Base-by-base conservation (phyloP, 192 early-diverging fungal species). In the Entomortierella lignicola region DNA sequence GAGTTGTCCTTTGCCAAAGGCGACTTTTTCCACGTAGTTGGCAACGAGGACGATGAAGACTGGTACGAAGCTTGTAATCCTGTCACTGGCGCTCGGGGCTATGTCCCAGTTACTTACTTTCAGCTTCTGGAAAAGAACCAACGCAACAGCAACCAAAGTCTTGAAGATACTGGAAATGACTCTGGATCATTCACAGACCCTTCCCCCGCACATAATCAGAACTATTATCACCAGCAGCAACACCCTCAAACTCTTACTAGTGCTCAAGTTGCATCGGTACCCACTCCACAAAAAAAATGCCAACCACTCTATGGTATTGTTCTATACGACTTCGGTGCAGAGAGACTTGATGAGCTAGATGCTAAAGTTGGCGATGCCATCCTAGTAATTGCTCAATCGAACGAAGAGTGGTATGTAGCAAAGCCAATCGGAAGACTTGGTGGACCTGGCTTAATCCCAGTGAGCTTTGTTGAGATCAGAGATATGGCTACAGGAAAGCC, bases 61-160 rank as follows among this genome's bases (percentile, higher is more conserved):
- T 93, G 90, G 90, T 94, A 91, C 74, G 90, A 93, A 44, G 93
- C 91, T 11, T 86, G 85, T 48, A 92, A 94, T 66, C 93, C 93
- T 44, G 85, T 88, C 54, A 90, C 88, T 25, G 89, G 89, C 51
- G 84, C 87, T 51, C 88, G 87, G 25, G 93, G 93, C 43, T 81
- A 91, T 50, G 93, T 92, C 18, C 93, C 93, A 21, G 89, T 88
- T 18, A 81, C 82, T 21, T 89, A 86, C 81, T 94, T 94, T 83
- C 91, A 94, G 71, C 80, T 92, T 39, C 77, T 94, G 50, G 88
- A 86, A 58, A 90, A 89, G 71, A 79, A 63, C 44, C 72, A 81
- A 47, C 83, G 81, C 18, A 86, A 70, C 68, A 79, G 75, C 57
- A 69, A 61, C 55, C 75, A 69, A 32, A 70, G 75, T 60, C 57